Base-by-base conservation (phyloP, 208 protist genomes). In the Leishmania lainsoni region DNA sequence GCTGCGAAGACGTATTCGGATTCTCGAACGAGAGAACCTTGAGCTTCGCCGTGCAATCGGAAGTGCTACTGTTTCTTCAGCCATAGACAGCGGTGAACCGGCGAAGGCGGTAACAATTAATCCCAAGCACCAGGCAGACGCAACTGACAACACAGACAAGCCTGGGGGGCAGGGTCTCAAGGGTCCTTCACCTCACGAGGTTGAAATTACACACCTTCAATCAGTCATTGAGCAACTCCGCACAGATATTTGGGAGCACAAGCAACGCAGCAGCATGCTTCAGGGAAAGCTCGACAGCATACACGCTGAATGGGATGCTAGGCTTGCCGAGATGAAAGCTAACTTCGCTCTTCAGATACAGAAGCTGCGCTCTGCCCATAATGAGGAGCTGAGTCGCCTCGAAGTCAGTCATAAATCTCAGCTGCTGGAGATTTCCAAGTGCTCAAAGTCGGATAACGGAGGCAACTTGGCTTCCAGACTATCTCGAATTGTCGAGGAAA, bases 351-450 rank as follows among this genome's bases (percentile, higher is more conserved):
- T 61, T 20, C 91, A 92, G 51, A 3, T 93, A 0, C 89, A 81
- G 45, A 5, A 42, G 12, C 45, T 92, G 69, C 87, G 86, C 6
- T 48, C 90, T 42, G 54, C 83, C 16, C 88, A 93, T 73, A 90
- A 93, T 35, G 81, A 86, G 10, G 87, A 94, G 56, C 74, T 94
- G 59, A 73, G 45, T 45, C 85, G 81, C 26, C 77, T 94, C 45
- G 85, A 92, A 70, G 84, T 79, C 22, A 54, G 14, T 59, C 91
- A 94, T 49, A 83, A 90, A 42, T 72, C 72, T 35, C 85, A 93
- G 39, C 29, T 94, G 39, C 71, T 78, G 10, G 75, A 75, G 26
- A 17, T 90, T 16, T 81, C 72, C 39, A 81, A 87, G 10, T 63
- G 81, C 29, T 48, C 79, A 1, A 63, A 70, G 1, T 68, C 22